Percentiles rank a stretch among this genome's conserved stretches.
phyloP scores from a whole-genome alignment of 495 filamentous ascomycete species.

The Neurospora hispaniola region DNA sequence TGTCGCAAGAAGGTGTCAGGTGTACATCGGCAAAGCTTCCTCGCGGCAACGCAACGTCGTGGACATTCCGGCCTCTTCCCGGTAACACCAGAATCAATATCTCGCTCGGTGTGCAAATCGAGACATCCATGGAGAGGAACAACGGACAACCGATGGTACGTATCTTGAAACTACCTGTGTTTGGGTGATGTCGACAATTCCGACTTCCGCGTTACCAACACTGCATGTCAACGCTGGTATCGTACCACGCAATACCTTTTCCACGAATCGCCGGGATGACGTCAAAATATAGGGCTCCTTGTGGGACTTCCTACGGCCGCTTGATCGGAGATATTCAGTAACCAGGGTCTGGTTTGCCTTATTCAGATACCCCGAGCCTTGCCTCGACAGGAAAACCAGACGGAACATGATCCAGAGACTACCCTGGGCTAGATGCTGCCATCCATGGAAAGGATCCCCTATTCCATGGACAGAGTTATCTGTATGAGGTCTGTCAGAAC shows the following conservation, averaged over 20 bases:
- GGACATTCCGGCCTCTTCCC: background rate
- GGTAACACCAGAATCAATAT: background rate
- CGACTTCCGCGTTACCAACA: background rate
- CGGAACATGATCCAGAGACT: background rate
- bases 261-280: background rate
- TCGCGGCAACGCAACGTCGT: background rate
- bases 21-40: background rate
- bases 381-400: background rate
- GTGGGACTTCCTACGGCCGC: background rate
- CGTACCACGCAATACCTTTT: background rate
- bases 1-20: background rate
- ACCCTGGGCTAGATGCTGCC: background rate
- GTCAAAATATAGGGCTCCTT: background rate
- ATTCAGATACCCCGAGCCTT: background rate
- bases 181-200: background rate
- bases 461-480: background rate
- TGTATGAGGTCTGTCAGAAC: background rate
- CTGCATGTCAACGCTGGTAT: background rate
- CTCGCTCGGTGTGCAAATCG: background rate
- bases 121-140: background rate
- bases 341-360: background rate
- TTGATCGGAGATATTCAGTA: background rate
- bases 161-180: background rate
- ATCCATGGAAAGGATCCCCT: background rate
- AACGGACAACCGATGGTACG: background rate